Evolutionary conservation across 2,329 filamentous ascomycete species (phyloP).

Genomic region (Colletotrichum tropicale): DNA sequence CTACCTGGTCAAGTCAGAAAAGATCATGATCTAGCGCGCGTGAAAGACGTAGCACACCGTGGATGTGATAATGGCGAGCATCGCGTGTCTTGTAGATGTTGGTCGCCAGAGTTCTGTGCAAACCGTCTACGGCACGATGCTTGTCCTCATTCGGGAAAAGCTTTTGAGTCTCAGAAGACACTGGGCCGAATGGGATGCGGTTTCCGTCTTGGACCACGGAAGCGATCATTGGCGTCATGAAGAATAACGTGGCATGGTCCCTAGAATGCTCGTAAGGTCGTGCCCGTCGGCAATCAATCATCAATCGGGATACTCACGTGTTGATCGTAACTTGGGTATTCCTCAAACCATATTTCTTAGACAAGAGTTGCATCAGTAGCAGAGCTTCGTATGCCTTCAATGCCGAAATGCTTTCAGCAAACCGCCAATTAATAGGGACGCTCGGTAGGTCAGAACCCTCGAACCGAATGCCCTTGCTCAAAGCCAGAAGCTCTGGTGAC

Average conservation of each 20-base stretch:
- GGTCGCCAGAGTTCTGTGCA: slow-evolving; percentile 2
- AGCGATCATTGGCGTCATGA: slow-evolving; percentile 3
- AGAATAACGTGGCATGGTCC: slow-evolving; percentile 13
- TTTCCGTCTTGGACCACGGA: not conserved
- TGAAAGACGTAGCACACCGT: no score
- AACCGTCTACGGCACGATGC: not conserved
- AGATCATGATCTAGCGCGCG: no score
- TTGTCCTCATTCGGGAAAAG: slow-evolving; percentile 1
- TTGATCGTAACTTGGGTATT: slow-evolving; percentile 49
- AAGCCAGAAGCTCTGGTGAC: not conserved
- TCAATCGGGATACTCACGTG: slow-evolving; percentile 32
- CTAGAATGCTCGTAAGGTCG: not conserved
- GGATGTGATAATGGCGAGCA: slow-evolving; percentile 24
- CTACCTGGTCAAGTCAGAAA: not conserved
- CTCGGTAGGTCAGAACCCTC: slow-evolving; percentile 45
- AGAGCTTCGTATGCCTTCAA: slow-evolving; percentile 53
- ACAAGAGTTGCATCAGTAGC: slow-evolving; percentile 46
- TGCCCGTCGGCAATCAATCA: not conserved
- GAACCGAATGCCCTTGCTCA: slow-evolving; percentile 36
- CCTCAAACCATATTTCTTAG: slow-evolving; percentile 46
- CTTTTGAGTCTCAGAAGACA: not conserved
- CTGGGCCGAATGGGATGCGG: not conserved
- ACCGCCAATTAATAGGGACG: slow-evolving; percentile 60
- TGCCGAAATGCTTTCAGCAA: slow-evolving; percentile 56
- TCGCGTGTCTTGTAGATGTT: slow-evolving; percentile 30